Evolutionary conservation across 2,329 filamentous ascomycete species (phyloP), one percentile per base, ranked within the genome.

Genomic region (Teratosphaeria nubilosa): DNA sequence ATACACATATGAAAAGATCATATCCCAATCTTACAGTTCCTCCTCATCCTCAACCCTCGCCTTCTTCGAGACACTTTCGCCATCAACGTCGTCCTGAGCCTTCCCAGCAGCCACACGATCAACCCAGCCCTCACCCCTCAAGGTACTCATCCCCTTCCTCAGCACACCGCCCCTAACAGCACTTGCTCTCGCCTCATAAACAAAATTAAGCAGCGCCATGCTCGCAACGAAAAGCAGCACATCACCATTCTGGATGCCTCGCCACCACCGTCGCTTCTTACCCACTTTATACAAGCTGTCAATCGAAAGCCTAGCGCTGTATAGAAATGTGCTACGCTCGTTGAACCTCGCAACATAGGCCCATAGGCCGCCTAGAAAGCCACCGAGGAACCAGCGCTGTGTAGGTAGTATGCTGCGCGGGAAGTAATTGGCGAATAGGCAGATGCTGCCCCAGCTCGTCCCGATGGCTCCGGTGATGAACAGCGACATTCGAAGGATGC

Each of bases 201-300:
- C 83, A 9, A 83, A 82, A 58, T 91, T 90, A 20, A 91, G 84
- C 20, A 91, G 73, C 66, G 89, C 88, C 74, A 96, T 78, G 53
- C 90, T 88, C 20, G 84, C 73, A 16, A 92, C 87, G 68, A 97
- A 91, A 3, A 97, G 76, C 76, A 87, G 82, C 5, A 96, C 83
- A 73, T 97, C 92, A 0, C 91, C 91, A 41, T 89, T 88, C 66
- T 81, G 83, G 70, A 94, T 80, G 11, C 89, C 89, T 63, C 82
- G 84, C 90, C 92, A 96, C 84, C 90, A 90, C 1, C 90, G 82
- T 34, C 86, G 79, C 83, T 97, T 97, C 57, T 88, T 83, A n/a
- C 91, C 91, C 0, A 95, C 90, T 77, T 95, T 95, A 90, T 91
- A 97, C 52, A 91, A 73, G 41, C 84, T 89, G 70, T 95, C 88